Base-by-base conservation (phyloP, 163 green algal species). In the Coccomyxa subellipsoidea region DNA sequence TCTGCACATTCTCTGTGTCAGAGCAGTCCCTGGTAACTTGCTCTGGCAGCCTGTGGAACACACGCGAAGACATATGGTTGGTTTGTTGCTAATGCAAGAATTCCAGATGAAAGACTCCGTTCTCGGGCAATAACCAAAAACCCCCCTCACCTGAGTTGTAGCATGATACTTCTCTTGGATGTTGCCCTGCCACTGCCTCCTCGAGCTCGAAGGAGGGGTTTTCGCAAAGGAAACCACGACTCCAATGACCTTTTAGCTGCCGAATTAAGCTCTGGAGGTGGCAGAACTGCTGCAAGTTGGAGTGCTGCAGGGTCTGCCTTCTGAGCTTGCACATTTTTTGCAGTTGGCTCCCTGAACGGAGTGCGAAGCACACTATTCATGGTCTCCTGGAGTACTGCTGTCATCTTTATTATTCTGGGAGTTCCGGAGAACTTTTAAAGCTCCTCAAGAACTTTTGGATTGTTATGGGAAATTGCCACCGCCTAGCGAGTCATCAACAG, bases 141-240 rank as follows among this genome's bases (percentile, higher is more conserved):
- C n/a, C n/a, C n/a, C n/a, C n/a, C n/a, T n/a, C n/a, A 73, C 66
- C 66, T 73, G 27, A 73, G 27, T 23, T 73, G 29, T 23, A 73
- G 27, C 10, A 35, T 73, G 66, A 73, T 18, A 32, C 27, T 73
- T 34, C 66, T 27, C 2, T 32, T 36, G 66, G 66, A 34, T 73
- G 66, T 73, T 73, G 27, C 29, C 66, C 66, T 73, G 29, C 66
- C 66, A 73, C 66, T 73, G 66, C 66, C 66, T 32, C 18, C 66
- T 73, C 66, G 66, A 32, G 27, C 10, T 32, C 10, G 31, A 6
- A 73, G 10, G 4, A 73, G 66, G 8, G 66, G 29, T n/a, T 73
- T 18, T 36, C 66, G 66, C 27, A 34, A 4, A 18, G 66, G 66
- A 34, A 73, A 73, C 66, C 66, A 73, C 27, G 66, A 36, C 66